These are phyloP conservation scores for Kluyveromyces siamensis DNA, from an alignment of 805 yeast species.

Conservation along the genomic window DNA sequence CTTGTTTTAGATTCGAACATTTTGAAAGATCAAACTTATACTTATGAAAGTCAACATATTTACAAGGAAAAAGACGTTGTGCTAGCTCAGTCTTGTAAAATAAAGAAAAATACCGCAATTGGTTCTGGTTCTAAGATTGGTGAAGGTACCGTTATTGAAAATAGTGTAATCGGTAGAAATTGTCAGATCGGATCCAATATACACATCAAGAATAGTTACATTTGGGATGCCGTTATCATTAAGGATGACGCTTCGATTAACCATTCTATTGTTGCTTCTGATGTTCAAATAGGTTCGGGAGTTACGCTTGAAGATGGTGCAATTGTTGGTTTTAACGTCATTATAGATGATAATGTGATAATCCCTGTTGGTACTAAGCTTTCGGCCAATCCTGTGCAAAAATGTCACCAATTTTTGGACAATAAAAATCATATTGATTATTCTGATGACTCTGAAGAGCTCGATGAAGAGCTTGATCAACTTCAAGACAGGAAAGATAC, in stretches of 20 bases:
- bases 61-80: conserved; percentile 86
- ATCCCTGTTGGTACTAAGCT: conserved; percentile 46
- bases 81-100: conserved; percentile 84
- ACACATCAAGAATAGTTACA: conserved; percentile 59
- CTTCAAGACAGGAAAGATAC: conserved; percentile 5
- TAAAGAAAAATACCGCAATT: conserved; percentile 72
- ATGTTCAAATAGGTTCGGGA: conserved; percentile 44
- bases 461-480: conserved; percentile 6
- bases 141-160: conserved; percentile 54
- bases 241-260: conserved; percentile 53
- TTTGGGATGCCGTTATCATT: conserved; percentile 77
- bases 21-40: conserved; percentile 59
- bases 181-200: conserved; percentile 80
- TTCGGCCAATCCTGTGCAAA: conserved; percentile 37
- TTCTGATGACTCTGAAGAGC: conserved; percentile 23
- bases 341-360: conserved; percentile 44
- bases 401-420: conserved; percentile 14
- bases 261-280: conserved; percentile 63
- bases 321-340: conserved; percentile 70
- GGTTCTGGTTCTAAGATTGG: conserved; percentile 75
- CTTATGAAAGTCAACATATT: conserved; percentile 75
- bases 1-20: conserved; percentile 80
- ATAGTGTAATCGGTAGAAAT: conserved; percentile 76
- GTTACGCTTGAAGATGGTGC: conserved; percentile 57
- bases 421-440: conserved; percentile 26